phyloP scores from a whole-genome alignment of 2,329 filamentous ascomycete genomes.

The Penicillium concentricum region DNA sequence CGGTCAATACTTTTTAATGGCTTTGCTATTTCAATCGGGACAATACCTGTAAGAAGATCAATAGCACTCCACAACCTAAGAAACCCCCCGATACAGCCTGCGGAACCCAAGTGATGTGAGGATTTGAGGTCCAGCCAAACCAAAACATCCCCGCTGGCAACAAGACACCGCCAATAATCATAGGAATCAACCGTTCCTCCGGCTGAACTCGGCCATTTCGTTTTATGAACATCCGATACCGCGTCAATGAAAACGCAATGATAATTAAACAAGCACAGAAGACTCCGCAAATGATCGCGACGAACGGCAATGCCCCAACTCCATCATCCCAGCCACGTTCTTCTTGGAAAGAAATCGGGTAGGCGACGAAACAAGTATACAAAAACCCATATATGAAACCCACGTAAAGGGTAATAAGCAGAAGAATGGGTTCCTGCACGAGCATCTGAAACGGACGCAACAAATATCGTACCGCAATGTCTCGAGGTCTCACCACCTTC shows the following conservation, averaged over 20 bases:
- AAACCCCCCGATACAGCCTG: conserved; percentile 39
- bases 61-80: conserved; percentile 17
- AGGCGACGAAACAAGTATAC: conserved; percentile 35
- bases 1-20: not conserved
- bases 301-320: conserved; percentile 47
- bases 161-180: conserved; percentile 44
- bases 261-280: conserved; percentile 31
- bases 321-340: conserved; percentile 45
- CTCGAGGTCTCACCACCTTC: conserved; percentile 6
- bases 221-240: conserved; percentile 25
- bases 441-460: conserved; percentile 25
- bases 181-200: conserved; percentile 46
- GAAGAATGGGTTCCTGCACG: conserved; percentile 44
- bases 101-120: conserved; percentile 40
- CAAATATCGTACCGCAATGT: conserved; percentile 12
- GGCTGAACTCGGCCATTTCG: conserved; percentile 29
- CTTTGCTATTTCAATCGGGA: too few species aligned
- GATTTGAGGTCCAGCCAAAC: conserved; percentile 48
- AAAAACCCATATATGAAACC: conserved; percentile 35
- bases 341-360: conserved; percentile 40
- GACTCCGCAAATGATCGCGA: conserved; percentile 49
- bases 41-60: conserved; percentile 4
- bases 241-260: conserved; percentile 31
- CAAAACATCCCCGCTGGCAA: conserved; percentile 48
- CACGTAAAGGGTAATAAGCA: conserved; percentile 45